phyloP scores from a whole-genome alignment of 2,329 filamentous ascomycete genomes.

The Fusarium marasasianum region DNA sequence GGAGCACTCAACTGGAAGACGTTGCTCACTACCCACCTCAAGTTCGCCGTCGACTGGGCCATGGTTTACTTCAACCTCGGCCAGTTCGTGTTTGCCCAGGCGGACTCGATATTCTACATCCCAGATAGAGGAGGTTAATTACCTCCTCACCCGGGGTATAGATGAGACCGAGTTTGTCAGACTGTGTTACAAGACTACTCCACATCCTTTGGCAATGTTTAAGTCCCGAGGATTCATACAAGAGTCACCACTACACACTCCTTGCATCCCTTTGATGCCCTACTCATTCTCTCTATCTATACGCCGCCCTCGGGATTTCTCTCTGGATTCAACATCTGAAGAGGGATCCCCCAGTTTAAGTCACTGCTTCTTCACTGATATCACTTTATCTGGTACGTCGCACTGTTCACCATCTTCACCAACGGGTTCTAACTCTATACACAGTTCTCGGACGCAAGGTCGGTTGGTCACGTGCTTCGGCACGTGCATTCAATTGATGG shows the following conservation, averaged over 20 bases:
- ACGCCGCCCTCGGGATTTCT: neutral
- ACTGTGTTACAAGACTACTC: neutral
- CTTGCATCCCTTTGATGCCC: neutral
- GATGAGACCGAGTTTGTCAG: neutral
- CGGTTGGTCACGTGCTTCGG: neutral
- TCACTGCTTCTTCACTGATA: neutral
- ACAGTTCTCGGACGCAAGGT: neutral
- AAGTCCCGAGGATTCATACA: neutral
- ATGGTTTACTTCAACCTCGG: neutral
- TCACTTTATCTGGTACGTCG: neutral
- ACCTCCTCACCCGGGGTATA: neutral
- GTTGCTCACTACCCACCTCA: neutral
- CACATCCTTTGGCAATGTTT: neutral
- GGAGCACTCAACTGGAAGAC: neutral
- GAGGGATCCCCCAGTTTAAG: neutral
- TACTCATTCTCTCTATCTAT: neutral
- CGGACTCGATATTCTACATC: neutral
- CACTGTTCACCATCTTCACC: neutral
- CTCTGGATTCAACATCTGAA: neutral
- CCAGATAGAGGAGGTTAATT: neutral
- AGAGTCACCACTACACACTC: neutral
- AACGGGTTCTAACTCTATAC: accelerated
- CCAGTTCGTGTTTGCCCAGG: neutral
- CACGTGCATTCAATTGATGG: neutral
- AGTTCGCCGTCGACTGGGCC: neutral